Base-by-base conservation (phyloP, 768 basidiomycete genomes). In the Pluteus cervinus region DNA sequence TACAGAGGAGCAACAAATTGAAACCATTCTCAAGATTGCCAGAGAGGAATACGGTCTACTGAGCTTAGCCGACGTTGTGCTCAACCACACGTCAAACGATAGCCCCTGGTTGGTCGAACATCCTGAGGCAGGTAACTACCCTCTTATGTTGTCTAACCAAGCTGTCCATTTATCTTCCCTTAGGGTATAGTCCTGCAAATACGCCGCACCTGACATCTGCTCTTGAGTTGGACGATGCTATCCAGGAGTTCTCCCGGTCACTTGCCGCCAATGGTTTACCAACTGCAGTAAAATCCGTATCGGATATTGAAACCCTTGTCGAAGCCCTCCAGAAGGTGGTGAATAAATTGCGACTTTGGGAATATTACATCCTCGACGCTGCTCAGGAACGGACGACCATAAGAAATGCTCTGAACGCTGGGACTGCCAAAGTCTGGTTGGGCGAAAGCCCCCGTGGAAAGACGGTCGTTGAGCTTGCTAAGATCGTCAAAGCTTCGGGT, bases 31-130 rank as follows among this genome's bases (percentile, higher is more conserved):
- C 20, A 71, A 67, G 45, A 52, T 76, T 10, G 89, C 91, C 5
- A 76, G 73, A 52, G 81, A 93, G 25, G 80, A 93, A 56, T 93
- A 82, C 44, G 94, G 94, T 2, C 63, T 99, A 29, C 68, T 96
- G 41, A 86, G 81, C 49, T 56, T 98, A 51, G 98, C 89, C 1
- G 96, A 99, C 55, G 86, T 99, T 36, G 96, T 99, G 4, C 74
- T 97, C 39, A 99, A 99, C 56, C 96, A 99, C 53, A 98, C 96
- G 10, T 90, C 96, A 5, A 86, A 89, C 54, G 90, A 98, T 54
- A 91, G 83, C 45, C 69, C 79, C 12, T 99, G 93, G 93, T 69
- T 99, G 17, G 55, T 78, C 15, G 79, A 93, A 5, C 96, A 99
- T 56, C 96, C 96, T 1, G 96, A 99, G 72, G 88, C 93, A 41